Percentiles rank a stretch among this genome's conserved stretches.
phyloP scores from a whole-genome alignment of 2,329 filamentous ascomycete genomes.

The Cadophora luteo-olivacea region DNA sequence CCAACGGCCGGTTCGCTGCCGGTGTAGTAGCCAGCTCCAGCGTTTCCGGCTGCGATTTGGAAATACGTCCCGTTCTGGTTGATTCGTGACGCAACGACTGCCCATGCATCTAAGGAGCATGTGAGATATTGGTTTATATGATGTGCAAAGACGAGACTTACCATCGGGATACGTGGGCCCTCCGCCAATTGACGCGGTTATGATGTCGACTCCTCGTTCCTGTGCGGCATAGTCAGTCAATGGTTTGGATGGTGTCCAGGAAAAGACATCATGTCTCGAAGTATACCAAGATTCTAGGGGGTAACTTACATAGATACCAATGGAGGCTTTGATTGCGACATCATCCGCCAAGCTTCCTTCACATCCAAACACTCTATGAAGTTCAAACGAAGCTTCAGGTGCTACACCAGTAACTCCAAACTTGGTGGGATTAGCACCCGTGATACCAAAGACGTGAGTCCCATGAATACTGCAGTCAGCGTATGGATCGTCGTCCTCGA shows the following conservation, averaged over 20 bases:
- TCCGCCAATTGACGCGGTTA: conserved; percentile 36
- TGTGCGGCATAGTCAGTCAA: not conserved
- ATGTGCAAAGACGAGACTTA: not conserved
- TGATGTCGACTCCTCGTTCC: conserved; percentile 37
- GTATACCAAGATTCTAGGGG: too few relatives aligned
- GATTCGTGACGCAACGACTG: not conserved
- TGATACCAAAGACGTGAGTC: conserved; percentile 38
- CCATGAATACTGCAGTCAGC: conserved; percentile 4
- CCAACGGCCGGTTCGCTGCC: not conserved
- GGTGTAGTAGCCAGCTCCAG: not conserved
- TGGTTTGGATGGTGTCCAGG: too few relatives aligned
- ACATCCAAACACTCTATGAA: conserved; percentile 30
- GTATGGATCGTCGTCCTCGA: conserved; percentile 9
- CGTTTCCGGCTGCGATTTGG: not conserved
- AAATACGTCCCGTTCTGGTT: conserved; percentile 1
- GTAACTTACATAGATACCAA: conserved; percentile 22
- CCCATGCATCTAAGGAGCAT: not conserved
- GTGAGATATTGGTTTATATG: not conserved
- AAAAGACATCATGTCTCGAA: too few relatives aligned
- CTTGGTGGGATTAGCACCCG: conserved; percentile 16
- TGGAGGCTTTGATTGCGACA: conserved; percentile 30
- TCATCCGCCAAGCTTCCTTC: conserved; percentile 25
- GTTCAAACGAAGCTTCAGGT: conserved; percentile 30
- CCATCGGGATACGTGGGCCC: not conserved
- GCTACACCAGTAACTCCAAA: conserved; percentile 36